A percentile compares a stretch with the other conserved stretches of the same genome.
phyloP scores from a whole-genome alignment of 2,329 filamentous ascomycete species.

The Clathrospora elynae region DNA sequence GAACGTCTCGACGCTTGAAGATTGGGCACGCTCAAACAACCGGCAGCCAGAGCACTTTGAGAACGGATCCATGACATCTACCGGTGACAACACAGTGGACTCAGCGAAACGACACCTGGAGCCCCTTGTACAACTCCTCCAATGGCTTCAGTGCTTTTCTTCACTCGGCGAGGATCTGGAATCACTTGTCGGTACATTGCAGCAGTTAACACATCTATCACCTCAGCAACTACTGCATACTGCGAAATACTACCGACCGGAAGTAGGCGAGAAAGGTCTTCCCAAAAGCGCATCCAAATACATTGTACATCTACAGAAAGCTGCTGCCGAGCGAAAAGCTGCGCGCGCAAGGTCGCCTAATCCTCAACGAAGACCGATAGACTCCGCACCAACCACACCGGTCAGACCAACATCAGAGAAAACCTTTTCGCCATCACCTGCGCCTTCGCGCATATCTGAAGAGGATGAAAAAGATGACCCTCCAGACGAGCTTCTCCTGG shows the following conservation, averaged over 20 bases:
- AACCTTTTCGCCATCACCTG: constrained; percentile 37
- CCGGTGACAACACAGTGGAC: constrained; percentile 85
- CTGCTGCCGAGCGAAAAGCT: constrained; percentile 60
- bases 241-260: constrained; percentile 88
- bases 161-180: constrained; percentile 90
- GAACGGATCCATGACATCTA: constrained; percentile 81
- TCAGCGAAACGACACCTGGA: constrained; percentile 82
- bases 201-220: constrained; percentile 83
- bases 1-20: constrained; percentile 94
- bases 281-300: constrained; percentile 89
- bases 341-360: constrained; percentile 39
- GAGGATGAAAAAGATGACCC: constrained; percentile 70
- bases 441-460: constrained; percentile 44
- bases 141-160: constrained; percentile 98
- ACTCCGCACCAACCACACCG: constrained; percentile 41
- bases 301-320: constrained; percentile 77
- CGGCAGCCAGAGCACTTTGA: constrained; percentile 95
- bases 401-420: constrained; percentile 33
- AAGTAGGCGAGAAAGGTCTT: constrained; percentile 92
- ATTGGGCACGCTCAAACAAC: constrained; percentile 94
- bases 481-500: constrained; percentile 77
- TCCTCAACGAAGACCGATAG: constrained; percentile 43
- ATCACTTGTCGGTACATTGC: constrained; percentile 82
- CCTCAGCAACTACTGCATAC: constrained; percentile 90
- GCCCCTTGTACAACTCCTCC: constrained; percentile 88